Evolutionary conservation across 2,329 filamentous ascomycete genomes (phyloP).

Genomic region (Microsporum audouinii): DNA sequence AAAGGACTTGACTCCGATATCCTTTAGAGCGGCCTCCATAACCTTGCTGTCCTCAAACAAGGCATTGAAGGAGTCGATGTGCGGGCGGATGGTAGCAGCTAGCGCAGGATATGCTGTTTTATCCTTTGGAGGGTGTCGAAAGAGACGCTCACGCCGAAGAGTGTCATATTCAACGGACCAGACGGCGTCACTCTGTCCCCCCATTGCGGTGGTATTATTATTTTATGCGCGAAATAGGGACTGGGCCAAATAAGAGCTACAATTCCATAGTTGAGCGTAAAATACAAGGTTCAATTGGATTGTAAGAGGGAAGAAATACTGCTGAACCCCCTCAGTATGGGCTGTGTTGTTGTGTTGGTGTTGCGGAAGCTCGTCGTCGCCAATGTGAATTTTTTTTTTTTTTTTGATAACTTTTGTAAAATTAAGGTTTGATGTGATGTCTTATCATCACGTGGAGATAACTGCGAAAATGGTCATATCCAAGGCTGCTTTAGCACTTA

Average conservation of each 20-base stretch:
- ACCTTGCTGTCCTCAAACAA: constrained; percentile 65
- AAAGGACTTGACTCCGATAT: constrained; percentile 82
- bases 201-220: constrained; percentile 35
- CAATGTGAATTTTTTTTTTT: neutral
- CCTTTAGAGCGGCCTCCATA: constrained; percentile 63
- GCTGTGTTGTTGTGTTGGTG: neutral
- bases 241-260: neutral
- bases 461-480: neutral
- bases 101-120: constrained; percentile 79
- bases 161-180: constrained; percentile 86
- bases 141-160: constrained; percentile 73
- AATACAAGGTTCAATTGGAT: neutral
- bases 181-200: constrained; percentile 50
- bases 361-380: neutral
- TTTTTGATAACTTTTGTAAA: constrained; percentile 7
- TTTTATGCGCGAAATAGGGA: neutral
- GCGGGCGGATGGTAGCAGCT: constrained; percentile 73
- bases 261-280: neutral
- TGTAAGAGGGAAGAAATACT: neutral
- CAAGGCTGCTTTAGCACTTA: neutral
- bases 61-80: constrained; percentile 91
- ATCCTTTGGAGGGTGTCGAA: constrained; percentile 77
- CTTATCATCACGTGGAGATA: constrained; percentile 35
- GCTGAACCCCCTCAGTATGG: neutral
- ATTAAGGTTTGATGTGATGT: constrained; percentile 14